Conservation (phyloP, 78 protist genomes). For the Dictyostelium capitatum region DNA sequence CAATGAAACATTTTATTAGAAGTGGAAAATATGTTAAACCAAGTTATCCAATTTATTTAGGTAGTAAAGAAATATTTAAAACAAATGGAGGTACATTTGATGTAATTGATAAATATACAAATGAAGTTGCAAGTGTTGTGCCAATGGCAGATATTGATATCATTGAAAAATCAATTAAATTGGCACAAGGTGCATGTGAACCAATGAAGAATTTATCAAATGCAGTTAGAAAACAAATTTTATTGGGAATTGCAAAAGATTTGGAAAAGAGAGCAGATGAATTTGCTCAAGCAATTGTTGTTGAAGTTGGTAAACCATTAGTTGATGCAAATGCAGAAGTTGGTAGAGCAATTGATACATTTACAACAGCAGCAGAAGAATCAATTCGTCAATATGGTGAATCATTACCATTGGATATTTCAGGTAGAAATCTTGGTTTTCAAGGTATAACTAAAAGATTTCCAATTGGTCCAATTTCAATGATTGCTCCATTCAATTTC, state of each 20-base stretch:
- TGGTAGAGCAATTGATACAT: conserved; percentile 84
- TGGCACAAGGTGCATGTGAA: neutral
- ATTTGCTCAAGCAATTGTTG: conserved; percentile 71
- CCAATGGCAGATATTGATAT: conserved; percentile 72
- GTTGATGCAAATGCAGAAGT: conserved; percentile 77
- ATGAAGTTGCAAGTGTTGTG: conserved; percentile 10
- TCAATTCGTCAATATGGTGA: conserved; percentile 78
- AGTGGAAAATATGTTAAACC: conserved; percentile 52
- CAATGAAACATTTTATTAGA: conserved; percentile 21
- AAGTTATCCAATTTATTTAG: conserved; percentile 76
- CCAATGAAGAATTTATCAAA: conserved; percentile 44
- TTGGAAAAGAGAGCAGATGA: conserved; percentile 63
- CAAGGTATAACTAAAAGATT: conserved; percentile 70
- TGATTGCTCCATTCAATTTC: conserved; percentile 90
- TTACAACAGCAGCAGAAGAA: conserved; percentile 85
- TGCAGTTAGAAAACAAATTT: conserved; percentile 28
- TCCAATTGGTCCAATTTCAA: conserved; percentile 87
- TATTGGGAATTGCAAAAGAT: conserved; percentile 56
- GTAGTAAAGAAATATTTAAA: conserved; percentile 21
- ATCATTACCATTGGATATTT: conserved; percentile 72
- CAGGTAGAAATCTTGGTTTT: conserved; percentile 61
- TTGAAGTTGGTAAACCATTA: conserved; percentile 84
- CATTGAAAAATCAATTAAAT: conserved; percentile 33
- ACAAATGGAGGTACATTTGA: neutral
- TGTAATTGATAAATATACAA: conserved; percentile 75